These are phyloP conservation scores for Phlebiopsis flavidoalba DNA, from an alignment of 768 basidiomycete genomes.

Conservation along the genomic window DNA sequence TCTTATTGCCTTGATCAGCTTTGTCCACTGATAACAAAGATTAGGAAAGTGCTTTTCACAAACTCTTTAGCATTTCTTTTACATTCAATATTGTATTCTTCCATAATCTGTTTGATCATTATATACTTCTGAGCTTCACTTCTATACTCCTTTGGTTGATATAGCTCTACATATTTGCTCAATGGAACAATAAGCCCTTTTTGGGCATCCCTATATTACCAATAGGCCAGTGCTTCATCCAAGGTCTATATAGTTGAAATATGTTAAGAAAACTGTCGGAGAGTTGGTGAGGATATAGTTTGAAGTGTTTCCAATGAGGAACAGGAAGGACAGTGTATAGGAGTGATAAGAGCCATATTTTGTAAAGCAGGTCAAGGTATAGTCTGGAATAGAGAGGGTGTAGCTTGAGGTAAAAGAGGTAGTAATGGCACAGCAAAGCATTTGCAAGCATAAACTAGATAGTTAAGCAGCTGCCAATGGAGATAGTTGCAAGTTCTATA, in stretches of 20 bases:
- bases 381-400: too few species aligned
- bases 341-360: too few species aligned
- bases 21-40: neutral
- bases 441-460: too few species aligned
- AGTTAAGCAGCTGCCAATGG: too few species aligned
- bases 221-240: neutral
- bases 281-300: neutral
- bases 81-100: neutral
- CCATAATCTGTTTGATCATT: neutral
- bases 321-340: too few species aligned
- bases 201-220: neutral
- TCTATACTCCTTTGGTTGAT: neutral
- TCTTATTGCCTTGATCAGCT: neutral
- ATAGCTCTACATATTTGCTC: neutral
- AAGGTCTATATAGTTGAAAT: neutral
- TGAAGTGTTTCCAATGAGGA: too few species aligned
- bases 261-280: neutral
- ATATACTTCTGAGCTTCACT: neutral
- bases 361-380: too few species aligned
- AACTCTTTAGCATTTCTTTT: neutral
- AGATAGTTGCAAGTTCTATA: too few species aligned
- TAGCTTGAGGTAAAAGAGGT: too few species aligned
- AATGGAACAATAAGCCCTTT: neutral
- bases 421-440: too few species aligned
- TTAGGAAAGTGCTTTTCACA: neutral